Evolutionary conservation across 495 filamentous ascomycete genomes (phyloP), one percentile per base, ranked within the genome.

Genomic region (Neurospora discreta): DNA sequence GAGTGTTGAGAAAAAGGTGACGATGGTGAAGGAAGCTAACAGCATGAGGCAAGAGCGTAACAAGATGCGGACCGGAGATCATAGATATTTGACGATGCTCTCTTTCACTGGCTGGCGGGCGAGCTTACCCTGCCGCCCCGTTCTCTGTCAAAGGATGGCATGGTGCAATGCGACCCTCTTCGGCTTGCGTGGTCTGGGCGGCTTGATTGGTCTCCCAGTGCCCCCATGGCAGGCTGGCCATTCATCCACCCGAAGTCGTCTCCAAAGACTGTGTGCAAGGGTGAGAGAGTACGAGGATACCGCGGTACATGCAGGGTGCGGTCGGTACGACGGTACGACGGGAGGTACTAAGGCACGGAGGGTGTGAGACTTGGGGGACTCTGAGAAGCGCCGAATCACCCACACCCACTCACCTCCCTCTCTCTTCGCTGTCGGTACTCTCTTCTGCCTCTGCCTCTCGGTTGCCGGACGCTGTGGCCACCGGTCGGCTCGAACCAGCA

Each of bases 1-100:
- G 80, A 81, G 76, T 71, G 82, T 78, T n/a, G n/a, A 74, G 77
- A 74, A 74, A 80, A 75, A 73, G 58, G 40, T 72, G 74, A 71
- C 73, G 76, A 74, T 76, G 75, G 72, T 73, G 73, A 74, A 73
- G 39, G 73, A 42, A 71, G 33, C 70, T 33, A 69, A 33, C 52
- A 65, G 52, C 52, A 60, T 26, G 70, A 77, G 74, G 73, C 73
- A 76, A 69, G 70, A 71, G 70, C 70, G 73, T 72, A 69, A 73
- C 72, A 74, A 69, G 74, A 79, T 74, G 75, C 73, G 73, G 78
- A 75, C 74, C 75, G 72, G 75, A 73, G 60, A 73, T 74, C 73
- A 75, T 77, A 78, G 79, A 80, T 81, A 81, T 80, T 78, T 73
- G 72, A 75, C 74, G 74, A 75, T 73, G 68, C 52, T 65, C 23